These are phyloP conservation scores for Echium plantagineum DNA, from an alignment of 257 asterid genomes.

Conservation along the genomic window DNA sequence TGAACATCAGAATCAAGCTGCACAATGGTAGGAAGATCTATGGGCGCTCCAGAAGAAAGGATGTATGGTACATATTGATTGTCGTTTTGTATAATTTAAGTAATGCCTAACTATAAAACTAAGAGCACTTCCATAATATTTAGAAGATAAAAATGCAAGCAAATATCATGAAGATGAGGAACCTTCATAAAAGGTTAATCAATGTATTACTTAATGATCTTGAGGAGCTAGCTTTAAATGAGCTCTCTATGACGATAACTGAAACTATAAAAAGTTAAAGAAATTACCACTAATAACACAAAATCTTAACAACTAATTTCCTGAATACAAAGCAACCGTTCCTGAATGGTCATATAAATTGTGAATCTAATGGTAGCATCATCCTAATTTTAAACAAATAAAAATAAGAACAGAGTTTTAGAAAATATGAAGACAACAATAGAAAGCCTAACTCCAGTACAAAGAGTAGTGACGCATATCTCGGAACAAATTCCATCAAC, in stretches of 20 bases:
- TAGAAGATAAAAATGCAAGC: not conserved
- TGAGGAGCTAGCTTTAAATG: not conserved
- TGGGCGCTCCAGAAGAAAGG: not conserved
- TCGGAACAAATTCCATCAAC: not conserved
- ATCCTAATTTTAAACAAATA: not conserved
- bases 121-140: not conserved
- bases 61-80: too few relatives aligned
- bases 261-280: not conserved
- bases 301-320: not conserved
- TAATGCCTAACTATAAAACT: not conserved
- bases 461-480: not conserved
- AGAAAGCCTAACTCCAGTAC: not conserved
- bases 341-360: not conserved
- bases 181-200: not conserved
- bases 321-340: not conserved
- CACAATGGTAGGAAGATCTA: constrained; percentile 11
- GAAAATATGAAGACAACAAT: not conserved
- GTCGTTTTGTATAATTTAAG: too few relatives aligned
- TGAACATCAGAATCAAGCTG: constrained; percentile 62
- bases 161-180: not conserved
- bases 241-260: not conserved
- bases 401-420: not conserved
- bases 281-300: not conserved
- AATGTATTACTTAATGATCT: not conserved
- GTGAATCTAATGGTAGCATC: not conserved